Evolutionary conservation across 73 alveolate species (phyloP).

Genomic region (Tetrahymena thermophila): DNA sequence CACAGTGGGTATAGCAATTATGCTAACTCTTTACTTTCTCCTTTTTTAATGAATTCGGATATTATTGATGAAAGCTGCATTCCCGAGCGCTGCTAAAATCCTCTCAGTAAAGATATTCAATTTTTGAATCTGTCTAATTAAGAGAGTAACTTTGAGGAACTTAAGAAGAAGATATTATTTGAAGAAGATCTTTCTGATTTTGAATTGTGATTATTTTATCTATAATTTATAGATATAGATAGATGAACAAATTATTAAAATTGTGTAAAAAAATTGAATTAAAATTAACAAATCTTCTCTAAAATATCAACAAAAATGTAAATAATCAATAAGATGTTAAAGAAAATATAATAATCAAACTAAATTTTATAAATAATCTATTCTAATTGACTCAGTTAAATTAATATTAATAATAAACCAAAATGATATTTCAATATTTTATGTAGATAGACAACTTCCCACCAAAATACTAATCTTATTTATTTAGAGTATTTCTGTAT

Average conservation of each 20-base stretch:
- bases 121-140: background rate
- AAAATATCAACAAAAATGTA: background rate
- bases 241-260: no score
- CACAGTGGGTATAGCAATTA: background rate
- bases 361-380: background rate
- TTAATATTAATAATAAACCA: background rate
- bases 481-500: background rate
- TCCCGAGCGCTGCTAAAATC: background rate
- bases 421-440: background rate
- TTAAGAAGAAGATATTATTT: background rate
- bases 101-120: background rate
- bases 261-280: no score
- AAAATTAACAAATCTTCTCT: background rate
- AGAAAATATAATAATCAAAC: background rate
- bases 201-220: background rate
- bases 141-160: background rate
- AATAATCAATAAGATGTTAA: background rate
- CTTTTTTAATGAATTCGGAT: background rate
- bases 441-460: background rate
- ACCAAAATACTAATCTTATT: background rate
- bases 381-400: background rate
- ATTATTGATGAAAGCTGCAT: background rate
- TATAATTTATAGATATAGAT: background rate
- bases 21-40: background rate
- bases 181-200: background rate